Conservation (phyloP, 164 flowering plant species). For the Cinnamomum chago region DNA sequence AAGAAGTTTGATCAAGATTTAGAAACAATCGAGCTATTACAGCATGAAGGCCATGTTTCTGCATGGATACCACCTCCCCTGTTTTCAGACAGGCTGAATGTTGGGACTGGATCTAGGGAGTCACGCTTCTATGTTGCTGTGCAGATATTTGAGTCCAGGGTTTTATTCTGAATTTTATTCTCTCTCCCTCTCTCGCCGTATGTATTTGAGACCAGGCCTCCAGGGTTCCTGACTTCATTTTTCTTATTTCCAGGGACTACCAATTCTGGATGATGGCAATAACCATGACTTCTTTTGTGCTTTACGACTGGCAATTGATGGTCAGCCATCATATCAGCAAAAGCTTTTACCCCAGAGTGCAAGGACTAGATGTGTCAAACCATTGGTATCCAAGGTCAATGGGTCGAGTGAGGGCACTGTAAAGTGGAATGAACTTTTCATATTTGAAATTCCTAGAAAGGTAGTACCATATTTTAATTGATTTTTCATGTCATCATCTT, state of each 20-base stretch:
- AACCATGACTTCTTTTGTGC: constrained; percentile 90
- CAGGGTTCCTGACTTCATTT: constrained; percentile 5
- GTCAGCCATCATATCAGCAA: constrained; percentile 74
- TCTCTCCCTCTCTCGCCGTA: not conserved
- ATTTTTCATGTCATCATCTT: too few species aligned
- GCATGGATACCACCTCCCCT: constrained; percentile 91
- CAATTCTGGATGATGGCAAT: constrained; percentile 83
- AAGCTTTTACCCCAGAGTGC: constrained; percentile 97
- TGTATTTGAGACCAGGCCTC: not conserved
- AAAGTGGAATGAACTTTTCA: constrained; percentile 92
- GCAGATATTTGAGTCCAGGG: constrained; percentile 53
- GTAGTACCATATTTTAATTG: constrained; percentile 23
- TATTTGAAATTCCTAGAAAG: constrained; percentile 92
- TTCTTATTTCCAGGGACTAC: constrained; percentile 59
- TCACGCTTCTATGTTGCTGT: constrained; percentile 70
- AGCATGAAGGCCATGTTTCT: constrained; percentile 41
- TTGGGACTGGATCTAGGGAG: constrained; percentile 59
- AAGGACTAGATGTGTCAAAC: constrained; percentile 88
- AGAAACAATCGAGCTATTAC: constrained; percentile 52
- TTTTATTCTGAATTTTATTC: not conserved
- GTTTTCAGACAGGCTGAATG: constrained; percentile 74
- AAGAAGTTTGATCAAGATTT: constrained; percentile 57
- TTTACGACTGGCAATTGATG: constrained; percentile 77
- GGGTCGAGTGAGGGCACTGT: constrained; percentile 48
- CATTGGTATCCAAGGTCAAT: constrained; percentile 30